A percentile compares a stretch with the other conserved stretches of the same genome.
phyloP scores from a whole-genome alignment of 129 eudicot species.

The Gnaphalium uliginosum region DNA sequence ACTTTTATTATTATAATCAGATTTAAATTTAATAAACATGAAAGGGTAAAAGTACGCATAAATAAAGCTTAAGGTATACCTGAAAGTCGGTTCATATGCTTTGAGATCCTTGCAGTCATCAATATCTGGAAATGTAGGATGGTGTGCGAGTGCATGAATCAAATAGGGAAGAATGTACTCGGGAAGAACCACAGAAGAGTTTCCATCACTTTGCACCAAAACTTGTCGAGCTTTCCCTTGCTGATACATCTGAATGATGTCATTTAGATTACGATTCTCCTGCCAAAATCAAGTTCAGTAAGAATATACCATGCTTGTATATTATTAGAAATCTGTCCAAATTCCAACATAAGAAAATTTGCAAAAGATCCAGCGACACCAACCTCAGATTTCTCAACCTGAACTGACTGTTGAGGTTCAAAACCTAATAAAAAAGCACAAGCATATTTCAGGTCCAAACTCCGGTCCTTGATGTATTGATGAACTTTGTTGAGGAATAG shows the following conservation, averaged over 20 bases:
- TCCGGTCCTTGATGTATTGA: slow-evolving; percentile 90
- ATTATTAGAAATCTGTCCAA: not conserved
- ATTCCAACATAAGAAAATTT: slow-evolving; percentile 18
- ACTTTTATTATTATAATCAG: slow-evolving; percentile 5
- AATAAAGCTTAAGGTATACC: slow-evolving; percentile 41
- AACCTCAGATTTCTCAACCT: slow-evolving; percentile 55
- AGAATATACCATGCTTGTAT: not conserved
- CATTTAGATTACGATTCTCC: slow-evolving; percentile 62
- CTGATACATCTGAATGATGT: slow-evolving; percentile 81
- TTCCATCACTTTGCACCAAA: slow-evolving; percentile 58
- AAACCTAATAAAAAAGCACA: slow-evolving; percentile 75
- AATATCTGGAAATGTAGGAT: slow-evolving; percentile 70
- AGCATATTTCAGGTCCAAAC: slow-evolving; percentile 88
- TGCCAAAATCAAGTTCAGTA: slow-evolving; percentile 40
- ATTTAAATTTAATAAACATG: not conserved
- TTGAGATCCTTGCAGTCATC: slow-evolving; percentile 84
- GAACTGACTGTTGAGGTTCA: slow-evolving; percentile 46
- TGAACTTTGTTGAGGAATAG: slow-evolving; percentile 74
- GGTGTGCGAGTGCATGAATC: slow-evolving; percentile 91
- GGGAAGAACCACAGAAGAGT: slow-evolving; percentile 48
- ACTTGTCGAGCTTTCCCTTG: slow-evolving; percentile 67
- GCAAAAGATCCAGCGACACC: slow-evolving; percentile 13
- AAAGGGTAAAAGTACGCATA: not conserved
- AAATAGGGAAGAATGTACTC: slow-evolving; percentile 67
- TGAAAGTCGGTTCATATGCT: slow-evolving; percentile 77